Evolutionary conservation across 257 asterid genomes (phyloP), one percentile per base, ranked within the genome.

Genomic region (Solanum gandarillasii): DNA sequence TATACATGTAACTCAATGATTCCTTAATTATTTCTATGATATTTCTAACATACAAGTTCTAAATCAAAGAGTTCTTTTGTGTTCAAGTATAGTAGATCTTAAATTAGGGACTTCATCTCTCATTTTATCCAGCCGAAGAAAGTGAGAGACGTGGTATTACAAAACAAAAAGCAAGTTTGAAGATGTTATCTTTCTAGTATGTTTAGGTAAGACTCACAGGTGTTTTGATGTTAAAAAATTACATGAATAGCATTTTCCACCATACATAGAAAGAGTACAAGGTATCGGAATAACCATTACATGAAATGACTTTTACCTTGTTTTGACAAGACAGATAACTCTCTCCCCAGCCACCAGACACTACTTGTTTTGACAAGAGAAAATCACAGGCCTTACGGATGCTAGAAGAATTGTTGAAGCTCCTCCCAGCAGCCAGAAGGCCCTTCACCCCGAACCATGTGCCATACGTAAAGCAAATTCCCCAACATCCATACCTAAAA

Each of bases 281-380:
- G 82, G 82, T 74, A 74, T 21, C 2, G 16, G 3, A 36, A 35
- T 36, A 74, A 21, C 46, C 38, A 35, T 73, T 20, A 73, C 43
- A 72, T 72, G 79, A 72, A 72, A 32, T 72, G 21, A 84, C 39
- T 38, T 39, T 82, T 88, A 97, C 98, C 99, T 95, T 94, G 93
- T 95, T 91, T 91, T 95, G 97, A 88, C 98, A 94, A 74, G 99
- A 95, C 85, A 95, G 92, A 83, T 97, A 97, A 92, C 98, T 95
- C 92, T 95, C 98, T 55, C 98, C 99, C 98, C 98, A 95, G 79
- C 98, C 98, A 87, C 98, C 99, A 60, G 95, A 95, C 85, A 95
- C 92, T 74, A 93, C 94, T 89, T 97, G 97, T 83, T 95, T 97
- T 83, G 98, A 95, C 94, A 97, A 90, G 82, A 97, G 89, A 88